Evolutionary conservation across 2,329 filamentous ascomycete species (phyloP).

Genomic region (Pseudogymnoascus sp.): DNA sequence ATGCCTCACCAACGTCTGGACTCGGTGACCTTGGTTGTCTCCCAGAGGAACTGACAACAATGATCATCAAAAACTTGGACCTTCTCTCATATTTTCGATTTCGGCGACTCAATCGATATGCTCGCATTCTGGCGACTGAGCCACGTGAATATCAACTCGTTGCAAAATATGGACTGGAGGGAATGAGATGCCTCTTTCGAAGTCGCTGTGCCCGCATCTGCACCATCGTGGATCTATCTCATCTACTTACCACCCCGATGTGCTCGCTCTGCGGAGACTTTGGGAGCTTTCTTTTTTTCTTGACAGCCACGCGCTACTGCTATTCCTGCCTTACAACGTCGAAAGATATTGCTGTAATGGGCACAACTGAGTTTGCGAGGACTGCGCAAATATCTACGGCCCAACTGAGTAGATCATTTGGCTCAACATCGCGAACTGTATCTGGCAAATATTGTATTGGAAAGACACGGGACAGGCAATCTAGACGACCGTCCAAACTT

Average conservation of each 20-base stretch:
- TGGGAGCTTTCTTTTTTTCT: background rate
- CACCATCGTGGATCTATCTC: background rate
- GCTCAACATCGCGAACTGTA: background rate
- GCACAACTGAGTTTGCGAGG: background rate
- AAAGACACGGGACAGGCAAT: background rate
- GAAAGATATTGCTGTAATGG: background rate
- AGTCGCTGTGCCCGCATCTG: background rate
- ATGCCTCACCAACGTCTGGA: background rate
- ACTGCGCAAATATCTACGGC: background rate
- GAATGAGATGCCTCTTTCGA: background rate
- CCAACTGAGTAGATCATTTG: background rate
- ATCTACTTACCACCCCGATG: background rate
- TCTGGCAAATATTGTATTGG: background rate
- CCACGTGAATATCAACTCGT: background rate
- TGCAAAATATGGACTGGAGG: background rate
- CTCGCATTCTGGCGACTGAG: background rate
- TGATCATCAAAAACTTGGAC: background rate
- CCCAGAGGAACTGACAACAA: background rate
- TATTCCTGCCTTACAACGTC: background rate
- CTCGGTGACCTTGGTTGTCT: background rate
- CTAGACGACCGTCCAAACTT: background rate
- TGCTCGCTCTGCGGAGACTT: background rate
- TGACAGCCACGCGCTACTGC: background rate
- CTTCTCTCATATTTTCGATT: background rate
- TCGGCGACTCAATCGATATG: background rate